These are phyloP conservation scores for Penicillium salamii DNA, from an alignment of 495 filamentous ascomycete species.

Conservation along the genomic window DNA sequence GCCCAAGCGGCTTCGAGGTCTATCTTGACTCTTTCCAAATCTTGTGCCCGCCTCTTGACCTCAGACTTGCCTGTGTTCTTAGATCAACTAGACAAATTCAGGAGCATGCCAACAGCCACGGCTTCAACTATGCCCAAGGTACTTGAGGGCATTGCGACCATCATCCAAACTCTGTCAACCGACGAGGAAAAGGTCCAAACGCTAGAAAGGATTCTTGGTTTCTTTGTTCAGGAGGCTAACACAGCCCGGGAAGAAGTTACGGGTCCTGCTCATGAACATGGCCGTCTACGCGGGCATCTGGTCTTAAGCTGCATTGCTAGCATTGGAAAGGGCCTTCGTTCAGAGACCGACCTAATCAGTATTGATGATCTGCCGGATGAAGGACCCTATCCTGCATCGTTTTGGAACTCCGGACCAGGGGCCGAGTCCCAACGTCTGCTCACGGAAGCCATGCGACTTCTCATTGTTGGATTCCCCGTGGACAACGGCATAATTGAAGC, in stretches of 20 bases:
- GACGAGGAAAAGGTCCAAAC: constrained; percentile 61
- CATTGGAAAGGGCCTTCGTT: constrained; percentile 78
- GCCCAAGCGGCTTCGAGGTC: constrained; percentile 73
- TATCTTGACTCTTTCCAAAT: constrained; percentile 75
- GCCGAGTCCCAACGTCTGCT: constrained; percentile 56
- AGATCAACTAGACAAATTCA: constrained; percentile 67
- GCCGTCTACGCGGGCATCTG: constrained; percentile 54
- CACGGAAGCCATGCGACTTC: constrained; percentile 46
- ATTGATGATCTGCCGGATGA: constrained; percentile 45
- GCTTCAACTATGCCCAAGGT: constrained; percentile 74
- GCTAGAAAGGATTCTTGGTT: constrained; percentile 61
- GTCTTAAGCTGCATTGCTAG: constrained; percentile 70
- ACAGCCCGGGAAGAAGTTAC: constrained; percentile 35
- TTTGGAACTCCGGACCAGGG: constrained; percentile 60
- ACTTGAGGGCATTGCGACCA: constrained; percentile 76
- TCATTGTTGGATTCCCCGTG: constrained; percentile 53
- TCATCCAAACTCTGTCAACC: constrained; percentile 72
- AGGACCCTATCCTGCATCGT: constrained; percentile 42
- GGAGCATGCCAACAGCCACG: constrained; percentile 58
- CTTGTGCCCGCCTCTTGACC: constrained; percentile 69
- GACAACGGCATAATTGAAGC: constrained; percentile 72
- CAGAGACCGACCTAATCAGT: constrained; percentile 66
- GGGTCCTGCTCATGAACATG: constrained; percentile 40
- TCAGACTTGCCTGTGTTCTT: constrained; percentile 74
- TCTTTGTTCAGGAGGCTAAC: constrained; percentile 48